Conservation (phyloP, 75 land plant genomes). For the Azolla pinnata region DNA sequence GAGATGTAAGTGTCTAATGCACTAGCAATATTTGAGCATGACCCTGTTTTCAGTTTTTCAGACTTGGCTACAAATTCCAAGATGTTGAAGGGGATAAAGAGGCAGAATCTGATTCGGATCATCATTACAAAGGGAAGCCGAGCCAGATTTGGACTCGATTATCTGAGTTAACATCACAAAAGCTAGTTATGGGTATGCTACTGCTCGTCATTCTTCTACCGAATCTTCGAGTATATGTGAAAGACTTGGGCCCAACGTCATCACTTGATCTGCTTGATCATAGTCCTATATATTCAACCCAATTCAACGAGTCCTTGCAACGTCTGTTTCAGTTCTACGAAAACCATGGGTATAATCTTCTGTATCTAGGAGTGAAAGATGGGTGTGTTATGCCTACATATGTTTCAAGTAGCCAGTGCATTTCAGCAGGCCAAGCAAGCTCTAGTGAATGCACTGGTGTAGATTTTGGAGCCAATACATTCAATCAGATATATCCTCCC, state of each 20-base stretch:
- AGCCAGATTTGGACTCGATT: slow-evolving; percentile 37
- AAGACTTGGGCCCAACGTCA: slow-evolving; percentile 24
- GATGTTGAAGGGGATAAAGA: slow-evolving; percentile 9
- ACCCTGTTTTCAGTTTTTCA: slow-evolving; percentile 14
- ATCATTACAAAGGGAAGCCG: slow-evolving; percentile 22
- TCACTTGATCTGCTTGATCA: slow-evolving; percentile 25
- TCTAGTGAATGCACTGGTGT: slow-evolving; percentile 5
- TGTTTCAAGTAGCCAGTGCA: not conserved
- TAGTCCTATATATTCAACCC: slow-evolving; percentile 11
- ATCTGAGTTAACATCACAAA: slow-evolving; percentile 32
- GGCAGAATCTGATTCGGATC: not conserved
- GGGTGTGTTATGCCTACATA: slow-evolving; percentile 11
- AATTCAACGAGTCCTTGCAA: slow-evolving; percentile 20
- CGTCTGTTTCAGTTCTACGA: slow-evolving; percentile 16
- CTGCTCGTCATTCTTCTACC: slow-evolving; percentile 16
- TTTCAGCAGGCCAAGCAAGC: slow-evolving; percentile 1
- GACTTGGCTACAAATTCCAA: slow-evolving; percentile 1
- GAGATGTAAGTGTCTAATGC: too few species aligned
- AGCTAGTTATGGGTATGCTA: slow-evolving; percentile 27
- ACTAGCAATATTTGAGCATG: too few species aligned
- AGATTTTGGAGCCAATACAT: slow-evolving; percentile 4
- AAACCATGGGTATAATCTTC: slow-evolving; percentile 20
- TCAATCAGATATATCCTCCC: slow-evolving; percentile 20
- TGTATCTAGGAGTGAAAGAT: slow-evolving; percentile 27
- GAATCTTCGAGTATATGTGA: slow-evolving; percentile 5